Conservation (phyloP, 305 asterid species). For the Nicotiana rustica region DNA sequence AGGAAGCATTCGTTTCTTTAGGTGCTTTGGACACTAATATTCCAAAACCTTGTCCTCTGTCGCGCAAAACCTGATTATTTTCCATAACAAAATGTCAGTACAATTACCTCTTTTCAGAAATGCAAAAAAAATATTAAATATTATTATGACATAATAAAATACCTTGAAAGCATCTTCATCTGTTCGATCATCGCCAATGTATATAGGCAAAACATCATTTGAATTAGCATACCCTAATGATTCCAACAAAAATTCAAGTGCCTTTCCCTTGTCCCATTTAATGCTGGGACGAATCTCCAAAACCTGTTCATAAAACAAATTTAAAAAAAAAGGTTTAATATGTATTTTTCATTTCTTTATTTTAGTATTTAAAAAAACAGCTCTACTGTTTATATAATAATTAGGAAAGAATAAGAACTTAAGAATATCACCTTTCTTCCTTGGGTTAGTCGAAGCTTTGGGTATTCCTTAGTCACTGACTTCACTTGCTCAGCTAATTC, state of each 20-base stretch:
- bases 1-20: conserved; percentile 73
- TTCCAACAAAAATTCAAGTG: conserved; percentile 86
- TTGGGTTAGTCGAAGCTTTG: conserved; percentile 60
- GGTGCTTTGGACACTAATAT: conserved; percentile 73
- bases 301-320: conserved; percentile 44
- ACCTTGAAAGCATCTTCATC: conserved; percentile 95
- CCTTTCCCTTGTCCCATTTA: conserved; percentile 96
- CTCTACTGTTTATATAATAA: not conserved
- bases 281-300: conserved; percentile 93
- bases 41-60: conserved; percentile 78
- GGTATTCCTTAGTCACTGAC: conserved; percentile 67
- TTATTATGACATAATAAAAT: not conserved
- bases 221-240: conserved; percentile 75
- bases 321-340: no score
- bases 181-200: conserved; percentile 87
- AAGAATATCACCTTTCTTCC: conserved; percentile 65
- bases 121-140: not conserved
- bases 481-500: conserved; percentile 72
- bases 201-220: conserved; percentile 68
- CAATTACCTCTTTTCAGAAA: not conserved
- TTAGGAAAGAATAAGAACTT: not conserved
- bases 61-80: conserved; percentile 56
- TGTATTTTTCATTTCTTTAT: not conserved
- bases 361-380: not conserved
- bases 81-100: not conserved